Evolutionary conservation across 2,329 filamentous ascomycete genomes (phyloP).

Genomic region (Herpomyces periplanetae): DNA sequence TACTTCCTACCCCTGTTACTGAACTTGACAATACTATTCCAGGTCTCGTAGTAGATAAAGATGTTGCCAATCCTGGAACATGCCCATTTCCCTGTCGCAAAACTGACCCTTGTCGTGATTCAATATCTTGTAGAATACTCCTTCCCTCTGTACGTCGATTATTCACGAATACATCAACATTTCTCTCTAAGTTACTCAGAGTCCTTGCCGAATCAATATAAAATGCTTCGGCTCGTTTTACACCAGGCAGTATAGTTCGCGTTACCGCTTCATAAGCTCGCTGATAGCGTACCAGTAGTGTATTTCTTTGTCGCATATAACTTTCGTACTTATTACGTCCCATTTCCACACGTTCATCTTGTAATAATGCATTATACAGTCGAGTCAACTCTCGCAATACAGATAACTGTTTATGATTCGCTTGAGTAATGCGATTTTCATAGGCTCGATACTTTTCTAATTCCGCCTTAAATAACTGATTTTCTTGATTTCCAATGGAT

Average conservation of each 20-base stretch:
- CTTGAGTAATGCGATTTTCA: constrained; percentile 59
- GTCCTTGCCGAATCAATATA: constrained; percentile 88
- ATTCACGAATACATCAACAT: constrained; percentile 84
- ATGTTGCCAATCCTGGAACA: too few relatives aligned
- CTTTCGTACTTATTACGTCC: constrained; percentile 84
- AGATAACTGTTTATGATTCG: constrained; percentile 71
- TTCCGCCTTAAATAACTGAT: constrained; percentile 66
- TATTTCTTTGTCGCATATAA: constrained; percentile 40
- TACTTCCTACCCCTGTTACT: too few relatives aligned
- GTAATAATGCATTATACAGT: constrained; percentile 48
- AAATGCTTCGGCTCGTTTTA: constrained; percentile 61
- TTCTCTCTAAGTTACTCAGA: constrained; percentile 61
- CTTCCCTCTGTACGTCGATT: constrained; percentile 69
- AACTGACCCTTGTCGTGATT: too few relatives aligned
- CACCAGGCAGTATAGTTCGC: constrained; percentile 45
- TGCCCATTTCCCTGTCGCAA: too few relatives aligned
- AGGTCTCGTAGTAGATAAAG: too few relatives aligned
- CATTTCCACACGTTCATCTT: constrained; percentile 65
- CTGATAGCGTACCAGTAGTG: constrained; percentile 53
- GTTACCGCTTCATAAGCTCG: constrained; percentile 70
- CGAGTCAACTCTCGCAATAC: constrained; percentile 77
- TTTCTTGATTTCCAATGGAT: constrained; percentile 61
- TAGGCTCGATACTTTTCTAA: constrained; percentile 88
- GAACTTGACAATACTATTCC: too few relatives aligned
- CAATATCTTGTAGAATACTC: constrained; percentile 54